These are phyloP conservation scores for Nicotiana attenuata DNA, from an alignment of 257 asterid species.

Conservation along the genomic window DNA sequence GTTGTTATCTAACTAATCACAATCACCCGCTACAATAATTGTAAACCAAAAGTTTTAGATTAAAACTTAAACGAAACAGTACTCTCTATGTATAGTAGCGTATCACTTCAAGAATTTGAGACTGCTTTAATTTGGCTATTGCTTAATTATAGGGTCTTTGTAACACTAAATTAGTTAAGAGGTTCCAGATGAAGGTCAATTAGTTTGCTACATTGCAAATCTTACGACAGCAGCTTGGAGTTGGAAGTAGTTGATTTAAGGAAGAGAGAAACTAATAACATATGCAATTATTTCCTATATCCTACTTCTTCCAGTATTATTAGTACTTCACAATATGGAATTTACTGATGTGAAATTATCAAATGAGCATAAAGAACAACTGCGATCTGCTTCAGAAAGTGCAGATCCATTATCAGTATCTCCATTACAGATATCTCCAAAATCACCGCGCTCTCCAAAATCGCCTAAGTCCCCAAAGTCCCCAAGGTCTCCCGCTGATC, in stretches of 20 bases:
- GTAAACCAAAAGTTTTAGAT: no score
- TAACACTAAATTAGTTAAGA: neutral
- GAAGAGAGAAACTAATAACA: no score
- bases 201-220: neutral
- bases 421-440: conserved; percentile 26
- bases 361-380: conserved; percentile 57
- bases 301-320: neutral
- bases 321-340: conserved; percentile 27
- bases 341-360: conserved; percentile 43
- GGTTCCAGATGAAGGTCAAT: neutral
- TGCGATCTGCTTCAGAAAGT: conserved; percentile 43
- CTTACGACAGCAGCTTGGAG: neutral
- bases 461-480: conserved; percentile 21
- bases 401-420: conserved; percentile 49
- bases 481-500: conserved; percentile 33
- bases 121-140: neutral
- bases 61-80: no score
- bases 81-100: no score
- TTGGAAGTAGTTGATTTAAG: neutral
- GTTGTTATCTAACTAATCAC: neutral
- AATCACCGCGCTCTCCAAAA: conserved; percentile 32
- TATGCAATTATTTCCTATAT: neutral
- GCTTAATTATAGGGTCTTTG: neutral
- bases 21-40: no score
- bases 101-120: neutral